Evolutionary conservation across 371 early-diverging fungal genomes (phyloP).

Genomic region (Mucor plumbeus): DNA sequence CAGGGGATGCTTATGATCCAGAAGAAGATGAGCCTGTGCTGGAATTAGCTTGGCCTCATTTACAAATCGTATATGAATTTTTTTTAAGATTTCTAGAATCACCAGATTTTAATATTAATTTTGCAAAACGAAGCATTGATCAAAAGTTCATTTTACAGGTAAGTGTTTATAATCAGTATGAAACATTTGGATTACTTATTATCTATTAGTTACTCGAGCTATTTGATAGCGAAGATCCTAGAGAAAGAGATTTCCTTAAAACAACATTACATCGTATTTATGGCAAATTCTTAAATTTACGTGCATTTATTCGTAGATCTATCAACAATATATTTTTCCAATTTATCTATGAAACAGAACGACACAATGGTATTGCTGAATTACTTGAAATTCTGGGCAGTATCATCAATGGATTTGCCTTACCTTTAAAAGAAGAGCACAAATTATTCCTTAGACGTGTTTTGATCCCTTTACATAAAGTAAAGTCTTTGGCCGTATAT

Average conservation of each 20-base stretch:
- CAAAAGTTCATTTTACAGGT: conserved; percentile 91
- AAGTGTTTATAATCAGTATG: conserved; percentile 13
- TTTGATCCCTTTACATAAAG: conserved; percentile 95
- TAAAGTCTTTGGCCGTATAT: conserved; percentile 88
- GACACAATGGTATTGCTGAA: conserved; percentile 97
- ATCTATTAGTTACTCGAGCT: conserved; percentile 79
- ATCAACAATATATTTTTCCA: conserved; percentile 98
- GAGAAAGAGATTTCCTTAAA: conserved; percentile 96
- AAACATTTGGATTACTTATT: background rate
- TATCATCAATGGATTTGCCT: conserved; percentile 97
- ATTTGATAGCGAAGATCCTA: conserved; percentile 97
- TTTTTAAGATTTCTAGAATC: conserved; percentile 96
- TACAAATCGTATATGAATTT: conserved; percentile 96
- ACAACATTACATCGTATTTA: conserved; percentile 97
- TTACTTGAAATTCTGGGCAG: conserved; percentile 96
- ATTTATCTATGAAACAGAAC: conserved; percentile 95
- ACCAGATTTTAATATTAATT: conserved; percentile 93
- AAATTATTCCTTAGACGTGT: conserved; percentile 91
- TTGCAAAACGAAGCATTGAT: conserved; percentile 95
- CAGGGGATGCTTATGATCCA: conserved; percentile 96
- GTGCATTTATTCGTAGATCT: conserved; percentile 95
- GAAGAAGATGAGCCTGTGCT: conserved; percentile 98
- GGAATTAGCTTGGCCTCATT: conserved; percentile 96
- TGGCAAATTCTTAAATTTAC: conserved; percentile 95
- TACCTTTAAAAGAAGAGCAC: conserved; percentile 97